phyloP scores from a whole-genome alignment of 2,329 filamentous ascomycete genomes.

The Daldinia sp. region DNA sequence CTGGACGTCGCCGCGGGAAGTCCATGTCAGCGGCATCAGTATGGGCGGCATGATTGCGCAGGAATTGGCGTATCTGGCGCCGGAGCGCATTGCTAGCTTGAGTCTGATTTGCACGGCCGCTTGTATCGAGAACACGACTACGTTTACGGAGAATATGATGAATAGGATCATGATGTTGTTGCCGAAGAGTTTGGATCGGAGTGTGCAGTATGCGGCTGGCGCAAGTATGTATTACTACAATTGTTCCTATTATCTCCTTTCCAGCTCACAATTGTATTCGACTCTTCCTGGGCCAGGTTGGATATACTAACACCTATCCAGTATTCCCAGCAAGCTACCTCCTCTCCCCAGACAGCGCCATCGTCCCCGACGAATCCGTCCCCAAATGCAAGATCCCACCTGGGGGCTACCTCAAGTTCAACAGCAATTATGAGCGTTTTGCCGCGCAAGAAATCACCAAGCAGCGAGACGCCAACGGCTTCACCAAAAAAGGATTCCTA shows the following conservation, averaged over 20 bases:
- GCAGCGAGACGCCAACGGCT: slow-evolving; percentile 64
- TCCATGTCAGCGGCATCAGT: slow-evolving; percentile 78
- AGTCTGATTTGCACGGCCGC: slow-evolving; percentile 70
- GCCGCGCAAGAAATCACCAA: slow-evolving; percentile 82
- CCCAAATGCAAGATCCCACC: slow-evolving; percentile 52
- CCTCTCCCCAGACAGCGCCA: slow-evolving; percentile 63
- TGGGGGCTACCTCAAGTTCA: slow-evolving; percentile 63
- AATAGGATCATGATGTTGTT: slow-evolving; percentile 65
- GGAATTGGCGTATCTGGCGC: slow-evolving; percentile 70
- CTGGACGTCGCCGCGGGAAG: slow-evolving; percentile 64
- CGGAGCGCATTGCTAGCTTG: slow-evolving; percentile 62
- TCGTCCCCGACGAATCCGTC: slow-evolving; percentile 54
- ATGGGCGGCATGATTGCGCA: slow-evolving; percentile 95
- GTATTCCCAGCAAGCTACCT: slow-evolving; percentile 75
- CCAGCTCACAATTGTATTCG: not conserved
- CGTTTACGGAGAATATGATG: slow-evolving; percentile 71
- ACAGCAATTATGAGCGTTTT: slow-evolving; percentile 82
- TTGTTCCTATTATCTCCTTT: not conserved
- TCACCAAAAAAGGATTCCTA: slow-evolving; percentile 73
- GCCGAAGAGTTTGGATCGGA: slow-evolving; percentile 74
- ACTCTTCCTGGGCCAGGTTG: not conserved
- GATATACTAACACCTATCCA: not conserved
- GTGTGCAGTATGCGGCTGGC: slow-evolving; percentile 69
- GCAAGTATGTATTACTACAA: slow-evolving; percentile 48
- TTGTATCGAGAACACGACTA: slow-evolving; percentile 65